These are phyloP conservation scores for Candida ipomoeae DNA, from an alignment of 805 yeast genomes.

Conservation along the genomic window DNA sequence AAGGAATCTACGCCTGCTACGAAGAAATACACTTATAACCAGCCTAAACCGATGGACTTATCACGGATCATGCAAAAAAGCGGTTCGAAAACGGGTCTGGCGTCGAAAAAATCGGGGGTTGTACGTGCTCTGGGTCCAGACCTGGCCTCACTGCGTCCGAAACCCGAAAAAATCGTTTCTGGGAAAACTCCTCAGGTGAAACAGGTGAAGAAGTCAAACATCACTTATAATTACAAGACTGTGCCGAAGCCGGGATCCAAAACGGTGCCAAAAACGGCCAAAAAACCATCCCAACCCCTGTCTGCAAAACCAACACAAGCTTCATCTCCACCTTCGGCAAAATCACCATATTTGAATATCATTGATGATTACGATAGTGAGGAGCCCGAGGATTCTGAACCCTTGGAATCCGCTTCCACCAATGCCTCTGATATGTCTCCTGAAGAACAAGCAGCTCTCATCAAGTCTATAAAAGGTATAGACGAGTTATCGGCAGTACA, in stretches of 20 bases:
- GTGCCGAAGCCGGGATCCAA: slow-evolving; percentile 1
- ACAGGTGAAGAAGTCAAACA: slow-evolving; percentile 24
- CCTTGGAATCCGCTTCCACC: neutral
- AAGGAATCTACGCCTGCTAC: slow-evolving; percentile 10
- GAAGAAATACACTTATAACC: slow-evolving; percentile 30
- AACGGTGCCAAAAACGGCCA: neutral
- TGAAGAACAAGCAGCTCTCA: slow-evolving; percentile 35
- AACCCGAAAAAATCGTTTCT: slow-evolving; percentile 1
- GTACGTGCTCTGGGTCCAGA: slow-evolving; percentile 3
- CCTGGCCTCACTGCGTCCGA: slow-evolving; percentile 3
- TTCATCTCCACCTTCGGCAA: slow-evolving; percentile 2
- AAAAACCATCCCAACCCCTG: neutral
- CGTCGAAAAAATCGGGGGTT: neutral
- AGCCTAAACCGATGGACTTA: slow-evolving; percentile 39
- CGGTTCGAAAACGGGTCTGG: slow-evolving; percentile 2
- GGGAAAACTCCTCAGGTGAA: slow-evolving; percentile 4
- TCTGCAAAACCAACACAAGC: neutral
- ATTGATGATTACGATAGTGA: slow-evolving; percentile 21
- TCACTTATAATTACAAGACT: slow-evolving; percentile 28
- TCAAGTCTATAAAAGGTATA: slow-evolving; percentile 59
- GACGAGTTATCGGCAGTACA: slow-evolving; percentile 78
- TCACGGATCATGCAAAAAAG: slow-evolving; percentile 28
- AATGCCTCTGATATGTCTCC: slow-evolving; percentile 11
- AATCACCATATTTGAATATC: slow-evolving; percentile 26
- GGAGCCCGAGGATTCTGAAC: slow-evolving; percentile 5